phyloP scores from a whole-genome alignment of 2,329 filamentous ascomycete genomes.

The Pyrenochaeta sp. region DNA sequence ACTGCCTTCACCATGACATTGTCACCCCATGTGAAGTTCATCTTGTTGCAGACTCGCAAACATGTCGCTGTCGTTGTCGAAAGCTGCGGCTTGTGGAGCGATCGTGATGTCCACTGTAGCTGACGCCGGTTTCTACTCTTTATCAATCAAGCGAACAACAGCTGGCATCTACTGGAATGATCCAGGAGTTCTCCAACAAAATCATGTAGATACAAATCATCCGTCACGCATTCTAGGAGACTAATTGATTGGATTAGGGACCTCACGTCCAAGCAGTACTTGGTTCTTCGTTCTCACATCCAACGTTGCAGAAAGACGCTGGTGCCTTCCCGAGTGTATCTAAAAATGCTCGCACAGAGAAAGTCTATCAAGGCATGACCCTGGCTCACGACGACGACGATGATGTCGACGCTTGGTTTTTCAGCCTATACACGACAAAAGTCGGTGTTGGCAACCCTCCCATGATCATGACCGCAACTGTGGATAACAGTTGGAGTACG shows the following conservation, averaged over 20 bases:
- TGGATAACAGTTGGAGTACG: conserved; percentile 17
- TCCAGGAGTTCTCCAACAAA: neutral
- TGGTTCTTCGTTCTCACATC: neutral
- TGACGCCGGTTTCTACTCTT: neutral
- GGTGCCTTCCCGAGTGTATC: neutral
- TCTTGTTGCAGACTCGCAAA: neutral
- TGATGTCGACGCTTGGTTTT: neutral
- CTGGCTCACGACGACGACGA: neutral
- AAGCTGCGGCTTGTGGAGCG: neutral
- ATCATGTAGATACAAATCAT: neutral
- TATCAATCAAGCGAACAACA: neutral
- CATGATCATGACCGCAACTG: conserved; percentile 1
- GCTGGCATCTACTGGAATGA: neutral
- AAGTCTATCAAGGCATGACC: neutral
- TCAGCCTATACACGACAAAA: conserved; percentile 9
- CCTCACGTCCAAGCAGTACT: neutral
- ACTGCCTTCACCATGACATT: neutral
- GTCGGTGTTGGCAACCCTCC: conserved; percentile 17
- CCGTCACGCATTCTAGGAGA: neutral
- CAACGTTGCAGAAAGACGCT: neutral
- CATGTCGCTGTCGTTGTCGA: neutral
- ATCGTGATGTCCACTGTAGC: neutral
- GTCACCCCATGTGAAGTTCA: neutral
- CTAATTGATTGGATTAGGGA: neutral
- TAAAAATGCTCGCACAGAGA: neutral